Base-by-base conservation (phyloP, 139 green algal genomes). In the Nannochloris sp. region DNA sequence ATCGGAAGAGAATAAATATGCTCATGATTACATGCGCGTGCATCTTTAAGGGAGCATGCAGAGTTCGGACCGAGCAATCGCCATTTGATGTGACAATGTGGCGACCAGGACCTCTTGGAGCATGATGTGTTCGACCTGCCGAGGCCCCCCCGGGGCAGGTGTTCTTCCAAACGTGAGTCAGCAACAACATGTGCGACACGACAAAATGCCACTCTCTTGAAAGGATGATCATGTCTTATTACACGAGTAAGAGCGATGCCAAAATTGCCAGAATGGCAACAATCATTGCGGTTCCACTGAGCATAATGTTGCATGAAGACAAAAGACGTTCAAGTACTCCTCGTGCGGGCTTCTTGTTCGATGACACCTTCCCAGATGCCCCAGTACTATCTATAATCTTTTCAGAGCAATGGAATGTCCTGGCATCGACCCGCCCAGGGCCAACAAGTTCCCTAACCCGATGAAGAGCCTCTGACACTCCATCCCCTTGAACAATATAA, bases 351-450 rank as follows among this genome's bases (percentile, higher is more conserved):
- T 53, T 53, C 1, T 53, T 25, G 8, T 23, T 53, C 8, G n/a
- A 19, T 19, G 46, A 0, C 27, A 4, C 27, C 27, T 29, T 29
- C 27, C 27, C 27, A 29, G 27, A 29, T 29, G 27, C 15, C 11
- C n/a, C 4, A 25, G 9, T 7, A 25, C 8, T 19, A 0, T 53
- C 46, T 24, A 21, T 0, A 7, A 12, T 12, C 2, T 18, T 23
- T 64, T 66, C 60, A 40, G 51, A 21, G 34, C 60, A 66, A 40
- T 57, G 23, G n/a, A 66, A 64, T 11, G 57, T 64, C n/a, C 6
- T 31, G 11, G 57, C 31, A 14, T 66, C 31, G 15, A 58, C 60
- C 14, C 14, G 10, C 11, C 37, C 36, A 40, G 14, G 15, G 3
- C 60, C 60, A 8, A 66, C 31, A 44, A 66, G 60, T 23, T 66